Conservation (phyloP, 2,329 filamentous ascomycete genomes). For the Bipolaris zeicola region DNA sequence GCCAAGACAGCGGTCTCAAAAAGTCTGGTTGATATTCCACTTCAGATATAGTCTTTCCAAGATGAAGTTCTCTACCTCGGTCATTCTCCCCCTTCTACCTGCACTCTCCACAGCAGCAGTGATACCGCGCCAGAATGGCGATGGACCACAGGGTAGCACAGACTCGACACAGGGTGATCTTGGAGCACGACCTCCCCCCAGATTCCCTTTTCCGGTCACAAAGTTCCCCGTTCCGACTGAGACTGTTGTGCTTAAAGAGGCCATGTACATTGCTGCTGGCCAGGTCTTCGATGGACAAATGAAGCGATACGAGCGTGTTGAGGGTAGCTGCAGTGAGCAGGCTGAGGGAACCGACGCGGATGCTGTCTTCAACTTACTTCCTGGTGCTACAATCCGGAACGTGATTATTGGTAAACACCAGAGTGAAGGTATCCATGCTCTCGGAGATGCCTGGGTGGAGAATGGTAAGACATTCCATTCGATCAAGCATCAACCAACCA, state of each 20-base stretch:
- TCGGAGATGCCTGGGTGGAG: conserved; percentile 37
- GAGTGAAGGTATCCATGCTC: conserved; percentile 31
- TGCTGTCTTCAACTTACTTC: conserved; percentile 32
- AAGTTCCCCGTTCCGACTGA: conserved; percentile 32
- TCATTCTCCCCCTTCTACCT: conserved; percentile 28
- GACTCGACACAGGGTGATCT: conserved; percentile 33
- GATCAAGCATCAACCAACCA: neutral
- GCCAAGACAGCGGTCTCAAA: neutral
- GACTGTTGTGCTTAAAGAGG: conserved; percentile 33
- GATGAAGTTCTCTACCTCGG: conserved; percentile 29
- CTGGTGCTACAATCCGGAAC: conserved; percentile 29
- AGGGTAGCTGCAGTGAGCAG: conserved; percentile 34
- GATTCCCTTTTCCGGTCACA: conserved; percentile 30
- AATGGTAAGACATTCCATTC: conserved; percentile 17
- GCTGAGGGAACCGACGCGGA: conserved; percentile 34
- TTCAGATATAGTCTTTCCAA: neutral
- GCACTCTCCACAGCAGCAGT: conserved; percentile 27
- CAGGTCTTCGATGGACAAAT: conserved; percentile 34
- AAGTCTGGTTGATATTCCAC: conserved; percentile 3
- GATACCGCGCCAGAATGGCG: conserved; percentile 28
- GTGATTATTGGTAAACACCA: conserved; percentile 36
- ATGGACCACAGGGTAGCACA: conserved; percentile 28
- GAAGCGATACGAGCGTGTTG: conserved; percentile 34
- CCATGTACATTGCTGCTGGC: conserved; percentile 31
- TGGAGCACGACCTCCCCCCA: conserved; percentile 26